These are phyloP conservation scores for Moricandia moricandioides DNA, from an alignment of 345 rosid genomes.

Conservation along the genomic window DNA sequence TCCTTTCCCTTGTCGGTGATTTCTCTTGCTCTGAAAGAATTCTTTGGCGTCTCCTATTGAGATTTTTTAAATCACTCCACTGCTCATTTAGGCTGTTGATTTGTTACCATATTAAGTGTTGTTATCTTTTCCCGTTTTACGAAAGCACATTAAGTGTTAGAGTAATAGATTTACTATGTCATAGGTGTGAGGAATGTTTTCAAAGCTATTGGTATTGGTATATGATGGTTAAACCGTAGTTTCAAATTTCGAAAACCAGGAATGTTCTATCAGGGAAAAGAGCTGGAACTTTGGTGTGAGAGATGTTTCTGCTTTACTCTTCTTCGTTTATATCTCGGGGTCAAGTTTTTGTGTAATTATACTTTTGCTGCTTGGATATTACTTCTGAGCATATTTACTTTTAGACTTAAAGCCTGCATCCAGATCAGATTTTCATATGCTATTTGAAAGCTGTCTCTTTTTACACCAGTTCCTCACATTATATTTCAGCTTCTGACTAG, in stretches of 20 bases:
- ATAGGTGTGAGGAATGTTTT: too few relatives aligned
- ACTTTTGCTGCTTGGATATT: constrained; percentile 14
- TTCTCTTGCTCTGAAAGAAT: not conserved
- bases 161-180: not conserved
- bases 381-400: not conserved
- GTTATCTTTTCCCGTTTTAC: too few relatives aligned
- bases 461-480: not conserved
- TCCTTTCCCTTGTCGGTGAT: not conserved
- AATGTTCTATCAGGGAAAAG: not conserved
- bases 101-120: not conserved
- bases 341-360: not conserved
- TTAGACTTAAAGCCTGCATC: not conserved
- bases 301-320: too few relatives aligned
- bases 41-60: not conserved
- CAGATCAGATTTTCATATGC: not conserved
- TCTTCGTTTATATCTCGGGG: not conserved
- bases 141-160: not conserved
- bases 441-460: not conserved
- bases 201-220: too few relatives aligned
- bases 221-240: not conserved
- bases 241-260: not conserved
- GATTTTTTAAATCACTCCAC: not conserved
- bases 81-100: not conserved
- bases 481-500: not conserved
- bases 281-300: not conserved